Base-by-base conservation (phyloP, 352 stramenopile species). In the Globisporangium middletonii region DNA sequence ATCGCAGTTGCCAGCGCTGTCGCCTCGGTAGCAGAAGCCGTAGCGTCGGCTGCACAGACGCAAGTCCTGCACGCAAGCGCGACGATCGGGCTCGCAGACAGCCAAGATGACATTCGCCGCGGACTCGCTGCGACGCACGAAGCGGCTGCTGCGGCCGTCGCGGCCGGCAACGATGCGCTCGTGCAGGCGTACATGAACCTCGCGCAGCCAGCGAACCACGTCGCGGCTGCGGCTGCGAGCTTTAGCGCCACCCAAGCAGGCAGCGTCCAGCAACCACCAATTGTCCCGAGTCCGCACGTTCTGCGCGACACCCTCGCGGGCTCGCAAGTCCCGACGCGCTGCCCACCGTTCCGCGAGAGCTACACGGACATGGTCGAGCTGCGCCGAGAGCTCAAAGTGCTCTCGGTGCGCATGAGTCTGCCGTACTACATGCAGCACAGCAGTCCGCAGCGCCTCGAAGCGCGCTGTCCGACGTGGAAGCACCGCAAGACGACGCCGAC, bases 401-500 rank as follows among this genome's bases (percentile, higher is more conserved):
- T 89, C 7, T 89, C 79, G 1, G 82, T 92, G 55, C 77, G 83
- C 61, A 75, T 72, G 67, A 79, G 83, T 8, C 55, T 79, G 43
- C 82, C 77, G 8, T 92, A 92, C 53, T 89, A 83, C 57, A 89
- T 92, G 79, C 75, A 89, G 50, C 82, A 92, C 69, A 89, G 79
- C 66, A 92, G 82, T 71, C 82, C 82, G 26, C 79, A 92, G 57
- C 77, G 82, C 4, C 66, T 92, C 6, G 82, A 92, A 51, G 82
- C 82, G 38, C 82, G 82, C 19, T 92, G 82, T 63, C 79, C 79
- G 51, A 86, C 79, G 55, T 92, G 79, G 79, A 81, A 86, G 55
- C 71, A 84, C 30, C 75, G 79, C 45, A 88, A 89, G 63, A 65
- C 76, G 48, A 48, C 75, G 45, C 47, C 64, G 3, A 72, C 52